Percentiles rank a stretch among this genome's conserved stretches.
phyloP scores from a whole-genome alignment of 345 rosid genomes.

The Camelina hispida region DNA sequence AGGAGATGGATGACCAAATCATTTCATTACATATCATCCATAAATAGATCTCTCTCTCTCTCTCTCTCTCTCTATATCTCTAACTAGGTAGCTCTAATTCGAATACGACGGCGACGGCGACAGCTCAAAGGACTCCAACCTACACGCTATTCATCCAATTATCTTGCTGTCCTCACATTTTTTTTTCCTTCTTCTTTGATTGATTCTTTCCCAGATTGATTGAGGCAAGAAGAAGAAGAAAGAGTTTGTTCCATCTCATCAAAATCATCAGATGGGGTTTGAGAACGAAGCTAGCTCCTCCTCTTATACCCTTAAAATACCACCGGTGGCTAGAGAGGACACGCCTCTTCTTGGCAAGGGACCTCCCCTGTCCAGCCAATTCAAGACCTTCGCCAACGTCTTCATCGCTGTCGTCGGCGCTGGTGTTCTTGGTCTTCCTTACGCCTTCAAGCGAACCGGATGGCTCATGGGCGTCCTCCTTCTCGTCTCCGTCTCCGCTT shows the following conservation, averaged over 20 bases:
- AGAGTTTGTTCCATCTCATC: background rate
- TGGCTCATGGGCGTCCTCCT: constrained; percentile 78
- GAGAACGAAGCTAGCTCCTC: constrained; percentile 57
- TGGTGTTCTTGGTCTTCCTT: constrained; percentile 90
- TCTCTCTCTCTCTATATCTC: no score
- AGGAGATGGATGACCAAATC: no score
- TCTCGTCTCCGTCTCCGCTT: constrained; percentile 60
- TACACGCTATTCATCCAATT: constrained; percentile 35
- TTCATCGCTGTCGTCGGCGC: constrained; percentile 90
- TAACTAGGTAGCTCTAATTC: no score
- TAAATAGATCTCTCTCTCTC: no score
- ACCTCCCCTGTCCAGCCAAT: constrained; percentile 57
- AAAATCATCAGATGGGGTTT: constrained; percentile 44
- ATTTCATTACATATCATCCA: no score
- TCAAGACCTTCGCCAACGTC: constrained; percentile 87
- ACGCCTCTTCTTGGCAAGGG: constrained; percentile 68
- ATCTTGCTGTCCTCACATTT: constrained; percentile 12
- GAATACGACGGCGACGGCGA: background rate
- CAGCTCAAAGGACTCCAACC: background rate
- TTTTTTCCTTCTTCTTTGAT: background rate
- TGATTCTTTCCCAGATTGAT: no score
- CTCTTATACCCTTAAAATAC: constrained; percentile 40
- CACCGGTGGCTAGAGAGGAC: constrained; percentile 51
- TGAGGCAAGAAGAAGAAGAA: background rate
- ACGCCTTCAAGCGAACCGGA: constrained; percentile 85